Base-by-base conservation (phyloP, 768 basidiomycete species). In the Xerocomellus chrysenteron region DNA sequence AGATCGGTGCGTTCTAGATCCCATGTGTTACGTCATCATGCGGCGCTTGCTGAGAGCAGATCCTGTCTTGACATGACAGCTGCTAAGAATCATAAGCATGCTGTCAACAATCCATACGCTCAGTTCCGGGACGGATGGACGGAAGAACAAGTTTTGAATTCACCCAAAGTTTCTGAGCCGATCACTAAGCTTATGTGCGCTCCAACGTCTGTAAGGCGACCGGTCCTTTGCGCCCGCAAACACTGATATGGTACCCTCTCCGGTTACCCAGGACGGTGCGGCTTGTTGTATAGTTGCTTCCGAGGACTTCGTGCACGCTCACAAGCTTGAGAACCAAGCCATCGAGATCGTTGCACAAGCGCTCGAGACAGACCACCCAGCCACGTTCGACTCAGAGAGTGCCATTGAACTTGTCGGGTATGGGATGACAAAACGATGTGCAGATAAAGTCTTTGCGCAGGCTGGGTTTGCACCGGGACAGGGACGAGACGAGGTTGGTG, bases 131-230 rank as follows among this genome's bases (percentile, higher is more conserved):
- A 86, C 58, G 86, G 86, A 4, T 90, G 87, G 85, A 84, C 76
- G 32, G 82, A 81, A 14, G 83, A 89, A 56, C 80, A 92, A 63
- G 81, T 91, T 30, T 69, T 89, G 53, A 75, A 78, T 5, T 81
- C 88, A 4, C 79, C 81, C 8, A 85, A 85, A 71, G 83, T 92
- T 62, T 85, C 78, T 30, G 83, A 82, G 33, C 80, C 86, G 62
- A 75, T 90, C 37, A 92, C 90, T 0, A 87, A 86, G 68, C 84
- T 81, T 67, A 92, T 91, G 88, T 92, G 88, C 65, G 89, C 87
- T 60, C 90, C 90, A 0, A 92, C 90, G n/a, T 91, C 83, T 37
- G 88, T 84, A 54, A 57, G 80, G 65, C n/a, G 8, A 17, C 13
- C 8, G 19, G 43, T 43, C 19, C n/a, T 28, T 14, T 7, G 6